phyloP scores from a whole-genome alignment of 2,329 filamentous ascomycete genomes.

The Colletotrichum lindemuthianum region DNA sequence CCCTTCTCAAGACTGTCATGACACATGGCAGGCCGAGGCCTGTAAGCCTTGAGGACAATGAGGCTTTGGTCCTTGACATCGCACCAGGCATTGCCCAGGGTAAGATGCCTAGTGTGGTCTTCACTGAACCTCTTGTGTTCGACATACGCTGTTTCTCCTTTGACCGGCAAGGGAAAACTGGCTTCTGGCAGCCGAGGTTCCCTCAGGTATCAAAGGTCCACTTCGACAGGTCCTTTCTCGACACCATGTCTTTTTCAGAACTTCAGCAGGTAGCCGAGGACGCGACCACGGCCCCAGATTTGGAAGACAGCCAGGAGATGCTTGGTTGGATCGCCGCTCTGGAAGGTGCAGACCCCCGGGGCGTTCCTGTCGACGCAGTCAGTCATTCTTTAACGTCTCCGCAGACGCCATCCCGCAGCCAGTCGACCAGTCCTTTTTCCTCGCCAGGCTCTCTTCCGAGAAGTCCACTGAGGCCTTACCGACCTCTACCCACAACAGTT shows the following conservation, averaged over 20 bases:
- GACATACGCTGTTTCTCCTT: constrained; percentile 85
- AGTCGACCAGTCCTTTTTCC: constrained; percentile 16
- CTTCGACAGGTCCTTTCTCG: constrained; percentile 75
- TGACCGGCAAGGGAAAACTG: constrained; percentile 74
- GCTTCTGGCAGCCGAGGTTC: constrained; percentile 81
- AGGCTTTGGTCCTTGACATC: constrained; percentile 56
- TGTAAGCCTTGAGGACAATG: constrained; percentile 51
- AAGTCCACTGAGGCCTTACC: neutral
- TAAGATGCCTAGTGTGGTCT: constrained; percentile 62
- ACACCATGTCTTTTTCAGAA: constrained; percentile 75
- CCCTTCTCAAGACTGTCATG: constrained; percentile 62
- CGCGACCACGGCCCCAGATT: constrained; percentile 59
- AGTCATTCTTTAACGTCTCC: constrained; percentile 57
- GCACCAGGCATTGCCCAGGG: constrained; percentile 55
- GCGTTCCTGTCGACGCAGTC: constrained; percentile 51
- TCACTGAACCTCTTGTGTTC: constrained; percentile 78
- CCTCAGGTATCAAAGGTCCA: constrained; percentile 82
- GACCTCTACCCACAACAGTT: constrained; percentile 8
- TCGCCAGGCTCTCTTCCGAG: constrained; percentile 16
- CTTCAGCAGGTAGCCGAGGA: constrained; percentile 73
- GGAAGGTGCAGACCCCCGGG: constrained; percentile 62
- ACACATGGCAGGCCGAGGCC: constrained; percentile 55
- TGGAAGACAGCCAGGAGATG: constrained; percentile 70
- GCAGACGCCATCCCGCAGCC: constrained; percentile 25
- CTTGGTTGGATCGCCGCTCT: constrained; percentile 69